These are phyloP conservation scores for Globisporangium solare DNA, from an alignment of 352 stramenopile species.

Conservation along the genomic window DNA sequence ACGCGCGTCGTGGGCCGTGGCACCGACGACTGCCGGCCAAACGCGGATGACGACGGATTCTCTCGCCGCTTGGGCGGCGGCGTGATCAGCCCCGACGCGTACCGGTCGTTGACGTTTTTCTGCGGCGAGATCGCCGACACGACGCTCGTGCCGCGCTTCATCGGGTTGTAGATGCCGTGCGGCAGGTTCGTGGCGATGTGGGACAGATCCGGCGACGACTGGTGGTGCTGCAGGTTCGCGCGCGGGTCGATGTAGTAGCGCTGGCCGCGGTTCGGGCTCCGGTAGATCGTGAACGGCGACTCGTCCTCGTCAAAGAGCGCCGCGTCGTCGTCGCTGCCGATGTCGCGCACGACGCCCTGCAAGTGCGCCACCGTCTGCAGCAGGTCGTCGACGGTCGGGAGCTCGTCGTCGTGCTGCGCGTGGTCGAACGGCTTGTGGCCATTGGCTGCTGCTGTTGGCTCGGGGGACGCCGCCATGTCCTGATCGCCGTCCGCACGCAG, in stretches of 20 bases:
- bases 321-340: constrained; percentile 17
- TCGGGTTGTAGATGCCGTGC: constrained; percentile 15
- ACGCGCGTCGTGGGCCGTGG: constrained; percentile 40
- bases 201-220: constrained; percentile 1
- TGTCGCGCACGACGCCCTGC: constrained; percentile 38
- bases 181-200: constrained; percentile 7
- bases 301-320: constrained; percentile 18
- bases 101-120: constrained; percentile 11
- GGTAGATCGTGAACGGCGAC: constrained; percentile 25
- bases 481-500: too few species aligned
- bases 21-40: constrained; percentile 13
- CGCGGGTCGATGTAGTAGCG: constrained; percentile 14
- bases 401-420: constrained; percentile 7
- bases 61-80: constrained; percentile 21
- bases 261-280: constrained; percentile 17
- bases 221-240: constrained; percentile 8
- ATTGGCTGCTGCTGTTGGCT: constrained; percentile 1
- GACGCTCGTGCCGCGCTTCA: constrained; percentile 12
- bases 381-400: constrained; percentile 54
- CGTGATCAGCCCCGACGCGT: constrained; percentile 26
- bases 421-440: constrained; percentile 15
- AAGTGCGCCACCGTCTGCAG: constrained; percentile 45
- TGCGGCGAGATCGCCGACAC: constrained; percentile 9
- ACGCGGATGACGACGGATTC: constrained; percentile 14
- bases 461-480: too few species aligned